These are phyloP conservation scores for Serendipita sp. DNA, from an alignment of 768 basidiomycete genomes.

Conservation along the genomic window DNA sequence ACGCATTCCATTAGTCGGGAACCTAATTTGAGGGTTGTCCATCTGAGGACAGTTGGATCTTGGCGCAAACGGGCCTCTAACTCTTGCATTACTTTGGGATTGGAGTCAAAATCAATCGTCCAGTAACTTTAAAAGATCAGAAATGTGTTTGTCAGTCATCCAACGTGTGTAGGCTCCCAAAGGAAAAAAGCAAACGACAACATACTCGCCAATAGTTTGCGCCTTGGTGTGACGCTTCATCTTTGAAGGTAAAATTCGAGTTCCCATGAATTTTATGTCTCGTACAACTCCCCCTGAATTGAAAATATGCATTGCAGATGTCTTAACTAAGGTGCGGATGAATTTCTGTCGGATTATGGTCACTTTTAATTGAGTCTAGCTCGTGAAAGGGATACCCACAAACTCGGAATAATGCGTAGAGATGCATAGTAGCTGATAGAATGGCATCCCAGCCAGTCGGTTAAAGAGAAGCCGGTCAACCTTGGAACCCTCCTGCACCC, in stretches of 20 bases:
- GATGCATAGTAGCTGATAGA: conserved; percentile 79
- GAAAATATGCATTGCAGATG: conserved; percentile 56
- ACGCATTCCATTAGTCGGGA: conserved; percentile 57
- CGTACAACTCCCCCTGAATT: conserved; percentile 67
- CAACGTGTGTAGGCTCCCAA: too few species aligned
- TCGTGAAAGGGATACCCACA: conserved; percentile 27
- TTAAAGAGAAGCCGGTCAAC: not conserved
- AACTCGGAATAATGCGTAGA: conserved; percentile 59
- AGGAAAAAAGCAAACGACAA: conserved; percentile 15
- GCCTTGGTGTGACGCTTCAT: conserved; percentile 35
- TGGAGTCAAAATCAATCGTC: conserved; percentile 81
- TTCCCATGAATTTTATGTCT: conserved; percentile 60
- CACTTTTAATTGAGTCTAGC: not conserved
- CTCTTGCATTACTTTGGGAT: conserved; percentile 46
- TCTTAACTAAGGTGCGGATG: conserved; percentile 57
- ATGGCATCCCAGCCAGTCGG: conserved; percentile 39
- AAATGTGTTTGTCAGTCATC: not conserved
- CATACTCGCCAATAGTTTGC: conserved; percentile 63
- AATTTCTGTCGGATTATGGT: conserved; percentile 32
- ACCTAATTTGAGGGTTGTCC: conserved; percentile 66
- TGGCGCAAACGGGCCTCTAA: conserved; percentile 53
- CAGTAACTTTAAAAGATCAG: conserved; percentile 44
- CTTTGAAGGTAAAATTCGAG: conserved; percentile 50
- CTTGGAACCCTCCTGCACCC: not conserved
- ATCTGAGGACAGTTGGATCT: conserved; percentile 71